phyloP scores from a whole-genome alignment of 2,329 filamentous ascomycete species.

The Aspergillus quadricinctus region DNA sequence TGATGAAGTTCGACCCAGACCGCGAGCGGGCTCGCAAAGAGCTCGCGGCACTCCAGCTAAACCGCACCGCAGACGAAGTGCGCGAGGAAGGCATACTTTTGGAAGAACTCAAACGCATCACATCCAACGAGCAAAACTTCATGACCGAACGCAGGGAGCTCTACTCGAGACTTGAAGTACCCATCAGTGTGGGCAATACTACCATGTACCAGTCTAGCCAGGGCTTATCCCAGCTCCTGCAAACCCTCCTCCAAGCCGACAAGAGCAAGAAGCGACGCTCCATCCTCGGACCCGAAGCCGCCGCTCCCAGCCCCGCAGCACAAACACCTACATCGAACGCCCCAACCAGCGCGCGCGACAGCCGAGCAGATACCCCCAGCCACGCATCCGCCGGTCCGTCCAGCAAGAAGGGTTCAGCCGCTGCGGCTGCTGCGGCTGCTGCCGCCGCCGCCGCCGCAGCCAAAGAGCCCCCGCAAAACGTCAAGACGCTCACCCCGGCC shows the following conservation, averaged over 20 bases:
- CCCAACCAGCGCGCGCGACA: slow-evolving; percentile 34
- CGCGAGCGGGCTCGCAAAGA: slow-evolving; percentile 78
- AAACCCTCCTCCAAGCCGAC: slow-evolving; percentile 76
- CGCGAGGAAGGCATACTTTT: slow-evolving; percentile 87
- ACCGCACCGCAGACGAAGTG: slow-evolving; percentile 78
- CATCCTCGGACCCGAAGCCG: slow-evolving; percentile 57
- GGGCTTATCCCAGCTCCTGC: slow-evolving; percentile 73
- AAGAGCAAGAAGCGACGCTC: slow-evolving; percentile 85
- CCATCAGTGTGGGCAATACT: slow-evolving; percentile 65
- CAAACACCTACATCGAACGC: slow-evolving; percentile 42
- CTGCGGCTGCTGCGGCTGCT: slow-evolving; percentile 33
- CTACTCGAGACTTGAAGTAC: slow-evolving; percentile 81
- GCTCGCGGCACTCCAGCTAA: slow-evolving; percentile 74
- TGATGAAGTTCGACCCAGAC: slow-evolving; percentile 78
- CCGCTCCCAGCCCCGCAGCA: slow-evolving; percentile 48
- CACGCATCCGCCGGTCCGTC: slow-evolving; percentile 13
- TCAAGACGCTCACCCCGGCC: slow-evolving; percentile 67
- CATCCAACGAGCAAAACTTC: slow-evolving; percentile 78
- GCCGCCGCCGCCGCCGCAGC: slow-evolving; percentile 32
- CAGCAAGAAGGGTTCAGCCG: slow-evolving; percentile 35
- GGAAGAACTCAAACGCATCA: slow-evolving; percentile 85
- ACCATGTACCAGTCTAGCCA: slow-evolving; percentile 74
- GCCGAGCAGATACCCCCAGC: slow-evolving; percentile 36
- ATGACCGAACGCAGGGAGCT: slow-evolving; percentile 84
- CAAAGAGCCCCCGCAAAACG: slow-evolving; percentile 47